Percentiles rank a stretch among this genome's conserved stretches.
Conservation (phyloP, 495 filamentous ascomycete species). For the Evernia prunastri region DNA sequence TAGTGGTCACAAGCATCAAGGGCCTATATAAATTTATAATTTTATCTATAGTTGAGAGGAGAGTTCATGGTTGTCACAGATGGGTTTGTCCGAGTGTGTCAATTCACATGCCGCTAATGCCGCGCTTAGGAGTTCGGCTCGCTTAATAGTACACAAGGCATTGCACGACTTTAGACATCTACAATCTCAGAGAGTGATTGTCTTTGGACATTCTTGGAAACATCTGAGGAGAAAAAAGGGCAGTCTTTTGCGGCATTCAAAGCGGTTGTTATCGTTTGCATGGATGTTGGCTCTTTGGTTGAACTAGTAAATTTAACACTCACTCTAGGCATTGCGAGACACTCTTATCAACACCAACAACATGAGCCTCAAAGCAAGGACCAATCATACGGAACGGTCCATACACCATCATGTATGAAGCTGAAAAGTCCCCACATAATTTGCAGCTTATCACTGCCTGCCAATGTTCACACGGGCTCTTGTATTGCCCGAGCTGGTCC, state of each 20-base stretch:
- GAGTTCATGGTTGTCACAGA: neutral
- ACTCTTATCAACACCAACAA: neutral
- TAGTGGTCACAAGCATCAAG: neutral
- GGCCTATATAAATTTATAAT: neutral
- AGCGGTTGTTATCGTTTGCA: neutral
- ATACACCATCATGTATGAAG: neutral
- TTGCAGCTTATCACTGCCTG: neutral
- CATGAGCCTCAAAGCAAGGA: neutral
- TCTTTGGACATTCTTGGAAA: neutral
- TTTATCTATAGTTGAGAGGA: neutral
- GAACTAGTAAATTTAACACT: neutral
- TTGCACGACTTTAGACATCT: neutral
- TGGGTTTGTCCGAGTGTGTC: neutral
- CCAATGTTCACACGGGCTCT: neutral
- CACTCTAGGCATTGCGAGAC: neutral
- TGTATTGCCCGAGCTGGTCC: neutral
- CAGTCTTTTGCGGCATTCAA: neutral
- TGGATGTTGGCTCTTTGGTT: neutral
- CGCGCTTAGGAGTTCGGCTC: neutral
- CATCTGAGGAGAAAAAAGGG: neutral
- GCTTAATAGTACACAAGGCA: neutral
- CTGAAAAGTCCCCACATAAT: neutral
- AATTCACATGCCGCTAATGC: neutral
- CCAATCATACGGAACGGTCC: neutral
- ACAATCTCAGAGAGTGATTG: neutral